Evolutionary conservation across 2,329 filamentous ascomycete genomes (phyloP).

Genomic region (Xylaria sp.): DNA sequence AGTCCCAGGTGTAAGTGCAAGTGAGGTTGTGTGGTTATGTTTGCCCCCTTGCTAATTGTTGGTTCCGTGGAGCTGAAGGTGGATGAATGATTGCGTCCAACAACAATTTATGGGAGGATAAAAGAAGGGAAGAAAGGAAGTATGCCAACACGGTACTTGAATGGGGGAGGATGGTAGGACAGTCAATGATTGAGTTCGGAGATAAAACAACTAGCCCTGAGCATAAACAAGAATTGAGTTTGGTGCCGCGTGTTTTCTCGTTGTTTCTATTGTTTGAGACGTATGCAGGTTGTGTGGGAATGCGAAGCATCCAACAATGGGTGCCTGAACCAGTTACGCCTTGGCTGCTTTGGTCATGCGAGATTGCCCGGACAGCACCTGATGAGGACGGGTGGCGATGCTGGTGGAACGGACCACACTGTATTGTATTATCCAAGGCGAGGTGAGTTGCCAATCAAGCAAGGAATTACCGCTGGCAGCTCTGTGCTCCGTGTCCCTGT

Average conservation of each 20-base stretch:
- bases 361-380: constrained; percentile 32
- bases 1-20: background rate
- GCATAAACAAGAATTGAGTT: constrained; percentile 28
- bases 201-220: constrained; percentile 31
- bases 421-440: background rate
- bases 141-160: background rate
- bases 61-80: constrained; percentile 31
- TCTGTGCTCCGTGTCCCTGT: too few species aligned
- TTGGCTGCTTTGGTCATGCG: constrained; percentile 25
- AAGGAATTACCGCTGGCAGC: background rate
- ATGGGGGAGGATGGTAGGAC: constrained; percentile 40
- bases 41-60: constrained; percentile 22
- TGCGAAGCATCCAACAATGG: constrained; percentile 40
- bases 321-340: constrained; percentile 34
- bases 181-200: constrained; percentile 43
- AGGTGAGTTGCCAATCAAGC: constrained; percentile 3
- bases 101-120: constrained; percentile 21
- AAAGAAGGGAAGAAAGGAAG: background rate
- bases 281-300: constrained; percentile 32
- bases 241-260: background rate
- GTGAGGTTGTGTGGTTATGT: background rate
- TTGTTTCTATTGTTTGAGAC: constrained; percentile 9
- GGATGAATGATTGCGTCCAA: constrained; percentile 37
- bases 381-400: constrained; percentile 26
- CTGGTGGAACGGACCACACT: constrained; percentile 9